A percentile compares a stretch with the other conserved stretches of the same genome.
phyloP scores from a whole-genome alignment of 2,329 filamentous ascomycete species.

The Helminthosporium solani region DNA sequence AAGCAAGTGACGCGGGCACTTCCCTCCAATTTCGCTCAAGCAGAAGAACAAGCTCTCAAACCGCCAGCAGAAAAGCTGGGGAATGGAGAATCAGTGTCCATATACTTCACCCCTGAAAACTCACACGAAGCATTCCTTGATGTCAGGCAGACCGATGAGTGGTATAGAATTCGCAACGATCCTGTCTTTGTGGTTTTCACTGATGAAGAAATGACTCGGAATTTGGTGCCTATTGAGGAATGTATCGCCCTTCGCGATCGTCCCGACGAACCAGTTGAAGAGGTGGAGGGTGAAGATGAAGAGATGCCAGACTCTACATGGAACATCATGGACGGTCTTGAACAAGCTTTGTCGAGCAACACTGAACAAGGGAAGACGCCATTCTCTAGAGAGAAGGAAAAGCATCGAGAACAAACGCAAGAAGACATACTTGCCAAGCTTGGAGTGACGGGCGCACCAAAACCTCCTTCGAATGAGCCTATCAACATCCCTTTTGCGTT shows the following conservation, averaged over 20 bases:
- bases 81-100: slow-evolving; percentile 51
- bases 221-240: slow-evolving; percentile 46
- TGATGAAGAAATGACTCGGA: slow-evolving; percentile 38
- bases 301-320: slow-evolving; percentile 38
- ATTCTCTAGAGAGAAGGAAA: slow-evolving; percentile 4
- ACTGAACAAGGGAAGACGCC: slow-evolving; percentile 15
- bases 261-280: slow-evolving; percentile 30
- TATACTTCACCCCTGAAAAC: slow-evolving; percentile 49
- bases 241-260: slow-evolving; percentile 45
- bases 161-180: slow-evolving; percentile 52
- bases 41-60: slow-evolving; percentile 46
- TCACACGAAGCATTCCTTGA: slow-evolving; percentile 48
- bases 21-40: slow-evolving; percentile 46
- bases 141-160: slow-evolving; percentile 52
- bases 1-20: slow-evolving; percentile 46
- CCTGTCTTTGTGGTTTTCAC: slow-evolving; percentile 52
- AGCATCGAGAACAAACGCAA: slow-evolving; percentile 24
- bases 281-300: slow-evolving; percentile 29
- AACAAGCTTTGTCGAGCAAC: slow-evolving; percentile 38
- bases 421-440: slow-evolving; percentile 40
- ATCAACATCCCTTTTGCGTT: slow-evolving; percentile 13
- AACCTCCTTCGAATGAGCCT: slow-evolving; percentile 31
- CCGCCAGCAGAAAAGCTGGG: slow-evolving; percentile 37
- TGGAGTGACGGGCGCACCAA: slow-evolving; percentile 42
- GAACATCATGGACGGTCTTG: slow-evolving; percentile 44